Conservation (phyloP, 2,329 filamentous ascomycete genomes). For the Neonectria hederae region DNA sequence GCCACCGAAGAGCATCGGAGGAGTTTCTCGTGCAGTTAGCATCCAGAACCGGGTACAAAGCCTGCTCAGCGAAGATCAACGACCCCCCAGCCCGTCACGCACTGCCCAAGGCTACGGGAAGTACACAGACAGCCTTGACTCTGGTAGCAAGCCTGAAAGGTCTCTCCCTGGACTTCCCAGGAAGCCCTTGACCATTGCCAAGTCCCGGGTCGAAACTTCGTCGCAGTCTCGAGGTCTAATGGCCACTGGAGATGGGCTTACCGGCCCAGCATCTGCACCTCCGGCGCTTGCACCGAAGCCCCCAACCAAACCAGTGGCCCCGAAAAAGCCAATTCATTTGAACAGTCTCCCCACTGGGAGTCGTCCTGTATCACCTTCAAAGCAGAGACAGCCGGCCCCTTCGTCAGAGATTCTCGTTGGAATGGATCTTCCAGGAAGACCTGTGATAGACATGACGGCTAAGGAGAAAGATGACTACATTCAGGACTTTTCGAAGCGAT, state of each 20-base stretch:
- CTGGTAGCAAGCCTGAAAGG: conserved; percentile 50
- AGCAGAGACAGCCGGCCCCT: conserved; percentile 44
- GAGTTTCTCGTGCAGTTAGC: conserved; percentile 74
- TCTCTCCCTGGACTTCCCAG: conserved; percentile 57
- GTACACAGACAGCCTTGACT: conserved; percentile 70
- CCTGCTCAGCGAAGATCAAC: conserved; percentile 81
- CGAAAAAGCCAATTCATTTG: conserved; percentile 70
- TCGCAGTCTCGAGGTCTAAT: conserved; percentile 36
- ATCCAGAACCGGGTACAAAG: conserved; percentile 94
- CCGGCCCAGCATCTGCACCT: conserved; percentile 36
- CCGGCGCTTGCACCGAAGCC: conserved; percentile 39
- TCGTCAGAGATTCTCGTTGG: conserved; percentile 54
- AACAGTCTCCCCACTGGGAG: conserved; percentile 62
- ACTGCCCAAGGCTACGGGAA: conserved; percentile 92
- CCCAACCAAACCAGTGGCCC: conserved; percentile 60
- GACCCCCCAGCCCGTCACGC: conserved; percentile 63
- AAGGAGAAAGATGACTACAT: conserved; percentile 73
- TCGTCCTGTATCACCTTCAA: conserved; percentile 56
- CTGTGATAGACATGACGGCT: conserved; percentile 63
- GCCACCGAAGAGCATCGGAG: conserved; percentile 65
- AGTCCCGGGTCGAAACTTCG: conserved; percentile 42
- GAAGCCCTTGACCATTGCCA: conserved; percentile 58
- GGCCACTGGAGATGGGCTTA: conserved; percentile 1
- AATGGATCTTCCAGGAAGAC: conserved; percentile 58
- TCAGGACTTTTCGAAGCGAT: conserved; percentile 81